Base-by-base conservation (phyloP, 177 flowering plant species). In the Telopea speciosissima region DNA sequence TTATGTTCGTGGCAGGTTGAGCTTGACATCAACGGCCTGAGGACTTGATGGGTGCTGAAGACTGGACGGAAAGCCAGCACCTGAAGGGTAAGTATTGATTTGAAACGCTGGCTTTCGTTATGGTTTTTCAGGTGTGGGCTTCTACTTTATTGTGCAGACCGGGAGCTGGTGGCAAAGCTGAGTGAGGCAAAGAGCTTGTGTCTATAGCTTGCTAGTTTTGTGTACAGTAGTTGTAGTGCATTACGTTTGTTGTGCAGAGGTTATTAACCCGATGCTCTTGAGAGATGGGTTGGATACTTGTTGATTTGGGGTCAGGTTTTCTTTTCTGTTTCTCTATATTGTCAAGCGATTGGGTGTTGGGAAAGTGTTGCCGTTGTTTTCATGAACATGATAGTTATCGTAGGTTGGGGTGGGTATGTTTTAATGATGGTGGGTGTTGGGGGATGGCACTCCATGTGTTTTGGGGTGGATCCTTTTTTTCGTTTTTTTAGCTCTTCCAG, bases 21-120 rank as follows among this genome's bases (percentile, higher is more conserved):
- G 89, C 70, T 74, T 88, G 59, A 69, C 83, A 22, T 74, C 86
- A 19, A 76, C 80, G 3, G 86, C 86, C 1, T 84, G 82, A 83
- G 67, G 79, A 71, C 16, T 25, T 28, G 65, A 65, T 73, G n/a
- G 23, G 25, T 23, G 22, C 60, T 9, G 8, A 22, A 52, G 25
- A 21, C 19, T 23, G 10, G 25, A 12, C 19, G 25, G 19, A 59
- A 80, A 85, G 86, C 84, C 85, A 83, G 84, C 82, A 76, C 69
- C 60, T 64, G 52, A 4, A 11, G 59, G 84, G 86, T 83, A 85
- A 85, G 89, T 82, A 75, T 63, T 52, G 24, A 58, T 26, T 45
- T 62, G 19, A 31, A 68, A 45, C 72, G 79, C 80, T 73, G 82
- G 82, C 73, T 74, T 69, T 75, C 75, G 33, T 59, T 54, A 24